Conservation (phyloP, 768 basidiomycete genomes). For the Phanerochaete sordida region DNA sequence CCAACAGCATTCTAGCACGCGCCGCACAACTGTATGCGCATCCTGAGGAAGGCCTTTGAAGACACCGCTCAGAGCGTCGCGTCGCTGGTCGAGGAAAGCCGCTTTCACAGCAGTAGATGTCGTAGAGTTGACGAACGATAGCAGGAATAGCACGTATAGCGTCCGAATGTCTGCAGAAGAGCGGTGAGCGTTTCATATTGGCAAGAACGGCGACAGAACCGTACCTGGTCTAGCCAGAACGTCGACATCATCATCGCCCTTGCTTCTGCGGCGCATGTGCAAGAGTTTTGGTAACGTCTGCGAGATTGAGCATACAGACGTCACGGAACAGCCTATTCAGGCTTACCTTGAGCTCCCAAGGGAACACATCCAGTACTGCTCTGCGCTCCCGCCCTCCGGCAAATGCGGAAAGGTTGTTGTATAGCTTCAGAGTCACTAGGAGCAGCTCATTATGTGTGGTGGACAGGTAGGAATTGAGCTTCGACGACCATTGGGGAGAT, state of each 20-base stretch:
- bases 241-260: slow-evolving; percentile 34
- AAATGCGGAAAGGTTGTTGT: slow-evolving; percentile 57
- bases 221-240: slow-evolving; percentile 56
- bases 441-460: slow-evolving; percentile 64
- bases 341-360: slow-evolving; percentile 75
- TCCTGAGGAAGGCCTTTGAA: slow-evolving; percentile 74
- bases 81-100: slow-evolving; percentile 66
- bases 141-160: slow-evolving; percentile 65
- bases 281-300: slow-evolving; percentile 67
- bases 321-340: background rate
- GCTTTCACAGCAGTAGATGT: slow-evolving; percentile 52
- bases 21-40: slow-evolving; percentile 54
- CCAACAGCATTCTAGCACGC: slow-evolving; percentile 73
- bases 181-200: background rate
- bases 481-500: slow-evolving; percentile 49
- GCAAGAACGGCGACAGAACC: background rate
- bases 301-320: slow-evolving; percentile 4
- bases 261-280: slow-evolving; percentile 64
- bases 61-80: slow-evolving; percentile 59
- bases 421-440: slow-evolving; percentile 62
- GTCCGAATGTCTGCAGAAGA: slow-evolving; percentile 68
- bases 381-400: slow-evolving; percentile 65
- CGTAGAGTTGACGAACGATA: slow-evolving; percentile 62
- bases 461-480: slow-evolving; percentile 59
- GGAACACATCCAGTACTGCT: slow-evolving; percentile 61